Evolutionary conservation across 495 filamentous ascomycete genomes (phyloP), one percentile per base, ranked within the genome.

Genomic region (Terfezia boudieri): DNA sequence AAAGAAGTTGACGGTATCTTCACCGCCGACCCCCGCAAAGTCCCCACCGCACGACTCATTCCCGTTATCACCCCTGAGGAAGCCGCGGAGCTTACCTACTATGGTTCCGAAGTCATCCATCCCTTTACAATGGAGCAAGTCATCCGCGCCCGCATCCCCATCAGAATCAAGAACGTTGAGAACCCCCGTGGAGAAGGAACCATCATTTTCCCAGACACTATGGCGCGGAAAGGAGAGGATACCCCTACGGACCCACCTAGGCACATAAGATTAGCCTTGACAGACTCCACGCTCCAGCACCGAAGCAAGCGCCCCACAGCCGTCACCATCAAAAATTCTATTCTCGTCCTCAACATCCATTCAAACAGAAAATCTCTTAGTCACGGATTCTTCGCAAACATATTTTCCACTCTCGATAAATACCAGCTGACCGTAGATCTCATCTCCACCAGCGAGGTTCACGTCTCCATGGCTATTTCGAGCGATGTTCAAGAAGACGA

Each of bases 121-220:
- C 90, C 90, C 51, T 82, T 94, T 63, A 98, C 90, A 53, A 96
- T 98, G 85, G 87, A 98, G 69, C 90, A 95, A 66, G 90, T 90
- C 52, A 94, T 96, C 66, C 83, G 80, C 52, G 87, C 89, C 3
- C 75, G 76, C 53, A 77, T 77, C 0, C 76, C 76, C 12, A 96
- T 96, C 66, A 84, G 90, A 55, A 96, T 96, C 68, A 95, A 96
- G 71, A 96, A 98, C 66, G 90, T 96, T 64, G 88, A 92, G 71
- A 94, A 95, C 61, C 86, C 92, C 0, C 76, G 79, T 43, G 83
- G 84, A 53, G 75, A 77, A 55, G 90, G 90, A 51, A 99, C 90
- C 32, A 73, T 93, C 53, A 87, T 99, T 59, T 80, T 84, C 60
- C 63, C 63, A 2, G 57, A 62, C 52, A 59, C 60, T 2, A 50